A percentile compares a stretch with the other conserved stretches of the same genome.
These are phyloP conservation scores for Gaertneriomyces semiglobifer DNA, from an alignment of 192 early-diverging fungal species.

Conservation along the genomic window DNA sequence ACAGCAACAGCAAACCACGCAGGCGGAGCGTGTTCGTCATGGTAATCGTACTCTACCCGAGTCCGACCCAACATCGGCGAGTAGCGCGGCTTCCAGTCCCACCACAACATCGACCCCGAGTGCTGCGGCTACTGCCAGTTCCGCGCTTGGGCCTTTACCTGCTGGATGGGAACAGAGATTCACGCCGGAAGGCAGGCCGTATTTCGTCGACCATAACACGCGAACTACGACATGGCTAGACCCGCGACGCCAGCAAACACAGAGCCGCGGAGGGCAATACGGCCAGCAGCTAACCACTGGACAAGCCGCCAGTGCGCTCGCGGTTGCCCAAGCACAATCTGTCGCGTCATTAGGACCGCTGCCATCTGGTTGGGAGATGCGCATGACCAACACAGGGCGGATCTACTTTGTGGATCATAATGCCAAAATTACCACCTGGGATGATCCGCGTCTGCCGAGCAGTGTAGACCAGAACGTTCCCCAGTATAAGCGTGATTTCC, in stretches of 20 bases:
- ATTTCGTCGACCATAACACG: constrained; percentile 99
- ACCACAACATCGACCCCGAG: constrained; percentile 26
- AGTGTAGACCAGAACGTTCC: constrained; percentile 77
- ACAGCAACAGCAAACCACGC: constrained; percentile 46
- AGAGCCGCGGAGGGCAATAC: constrained; percentile 48
- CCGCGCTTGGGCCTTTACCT: constrained; percentile 67
- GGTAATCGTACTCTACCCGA: constrained; percentile 81
- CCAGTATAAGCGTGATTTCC: constrained; percentile 98
- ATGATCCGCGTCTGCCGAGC: constrained; percentile 66
- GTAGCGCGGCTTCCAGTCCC: constrained; percentile 21
- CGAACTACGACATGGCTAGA: constrained; percentile 97
- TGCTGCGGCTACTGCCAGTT: constrained; percentile 20
- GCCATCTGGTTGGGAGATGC: constrained; percentile 99
- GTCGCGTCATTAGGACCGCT: constrained; percentile 78
- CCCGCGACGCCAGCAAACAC: constrained; percentile 55
- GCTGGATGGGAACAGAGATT: constrained; percentile 53
- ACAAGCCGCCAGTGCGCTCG: constrained; percentile 48
- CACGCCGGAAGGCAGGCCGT: constrained; percentile 74
- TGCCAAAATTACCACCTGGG: constrained; percentile 97
- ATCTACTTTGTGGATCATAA: constrained; percentile 99
- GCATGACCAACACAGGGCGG: constrained; percentile 86
- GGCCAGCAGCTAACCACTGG: constrained; percentile 51
- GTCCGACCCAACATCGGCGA: constrained; percentile 1
- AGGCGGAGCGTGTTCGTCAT: constrained; percentile 73
- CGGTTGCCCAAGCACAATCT: constrained; percentile 65